These are phyloP conservation scores for Leucosporidium scottii DNA, from an alignment of 768 basidiomycete species.

Conservation along the genomic window DNA sequence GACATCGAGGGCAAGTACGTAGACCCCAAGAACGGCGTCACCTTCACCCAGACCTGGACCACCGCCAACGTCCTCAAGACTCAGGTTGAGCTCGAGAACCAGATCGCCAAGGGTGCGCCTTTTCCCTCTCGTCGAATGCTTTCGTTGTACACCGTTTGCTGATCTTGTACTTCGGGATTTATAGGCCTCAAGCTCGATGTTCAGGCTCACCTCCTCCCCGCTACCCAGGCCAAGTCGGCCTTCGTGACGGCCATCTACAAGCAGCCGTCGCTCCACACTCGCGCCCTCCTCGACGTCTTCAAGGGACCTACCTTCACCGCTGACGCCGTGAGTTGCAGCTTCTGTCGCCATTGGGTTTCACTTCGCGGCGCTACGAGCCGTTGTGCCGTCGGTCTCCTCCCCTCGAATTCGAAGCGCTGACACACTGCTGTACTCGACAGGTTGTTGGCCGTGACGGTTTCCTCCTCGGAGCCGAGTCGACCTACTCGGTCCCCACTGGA, in stretches of 20 bases:
- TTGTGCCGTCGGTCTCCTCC: no score
- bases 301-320: slow-evolving; percentile 97
- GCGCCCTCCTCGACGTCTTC: slow-evolving; percentile 84
- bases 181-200: slow-evolving; percentile 84
- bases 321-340: slow-evolving; percentile 55
- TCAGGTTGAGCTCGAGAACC: slow-evolving; percentile 90
- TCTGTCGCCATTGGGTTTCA: no score
- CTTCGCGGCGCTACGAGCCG: no score
- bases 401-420: no score
- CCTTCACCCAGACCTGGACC: slow-evolving; percentile 92
- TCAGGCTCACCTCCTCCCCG: slow-evolving; percentile 70
- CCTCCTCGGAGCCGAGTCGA: slow-evolving; percentile 90
- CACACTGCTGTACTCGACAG: neutral
- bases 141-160: neutral
- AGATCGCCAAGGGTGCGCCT: slow-evolving; percentile 70
- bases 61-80: slow-evolving; percentile 87
- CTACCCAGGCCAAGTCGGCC: slow-evolving; percentile 76
- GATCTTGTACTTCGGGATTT: neutral
- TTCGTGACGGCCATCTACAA: slow-evolving; percentile 81
- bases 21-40: slow-evolving; percentile 85
- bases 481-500: slow-evolving; percentile 93
- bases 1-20: slow-evolving; percentile 93
- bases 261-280: slow-evolving; percentile 89
- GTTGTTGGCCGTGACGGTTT: slow-evolving; percentile 80
- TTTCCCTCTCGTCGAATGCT: neutral